Conservation (phyloP, 2,329 filamentous ascomycete species). For the Xylariaceae sp. region DNA sequence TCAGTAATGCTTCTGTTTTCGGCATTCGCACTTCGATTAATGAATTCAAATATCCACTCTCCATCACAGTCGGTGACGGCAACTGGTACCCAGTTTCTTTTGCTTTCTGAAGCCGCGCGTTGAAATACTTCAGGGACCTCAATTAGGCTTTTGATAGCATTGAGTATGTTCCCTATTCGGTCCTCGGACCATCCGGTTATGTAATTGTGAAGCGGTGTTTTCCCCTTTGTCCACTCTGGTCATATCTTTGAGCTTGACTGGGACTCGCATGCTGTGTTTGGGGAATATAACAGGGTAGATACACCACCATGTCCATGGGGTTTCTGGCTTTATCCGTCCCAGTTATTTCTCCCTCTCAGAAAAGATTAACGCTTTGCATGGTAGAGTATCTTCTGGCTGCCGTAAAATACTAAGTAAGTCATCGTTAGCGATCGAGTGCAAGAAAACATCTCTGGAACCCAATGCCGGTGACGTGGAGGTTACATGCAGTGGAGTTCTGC, state of each 20-base stretch:
- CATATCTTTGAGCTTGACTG: conserved; percentile 3
- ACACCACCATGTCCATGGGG: conserved; percentile 6
- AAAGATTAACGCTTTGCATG: no score
- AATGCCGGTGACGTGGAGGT: conserved; percentile 1
- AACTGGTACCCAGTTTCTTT: no score
- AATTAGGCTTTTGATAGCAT: no score
- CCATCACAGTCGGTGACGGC: no score
- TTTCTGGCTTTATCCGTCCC: neutral
- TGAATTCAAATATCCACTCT: no score
- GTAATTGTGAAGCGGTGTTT: conserved; percentile 10
- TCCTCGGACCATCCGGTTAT: conserved; percentile 5
- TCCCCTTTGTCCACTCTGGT: conserved; percentile 1
- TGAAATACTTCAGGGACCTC: no score
- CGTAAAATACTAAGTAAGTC: no score
- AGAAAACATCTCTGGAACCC: neutral
- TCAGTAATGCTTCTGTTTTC: no score
- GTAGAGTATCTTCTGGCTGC: no score
- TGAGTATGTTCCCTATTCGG: neutral
- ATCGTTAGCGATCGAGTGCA: neutral
- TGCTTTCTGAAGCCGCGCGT: no score
- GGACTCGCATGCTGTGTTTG: conserved; percentile 1
- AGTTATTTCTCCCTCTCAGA: neutral
- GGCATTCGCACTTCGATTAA: no score
- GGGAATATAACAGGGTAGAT: neutral
- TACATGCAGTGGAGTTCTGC: conserved; percentile 6